Evolutionary conservation across 371 early-diverging fungal species (phyloP), one percentile per base, ranked within the genome.

Genomic region (Mortierella sp.): DNA sequence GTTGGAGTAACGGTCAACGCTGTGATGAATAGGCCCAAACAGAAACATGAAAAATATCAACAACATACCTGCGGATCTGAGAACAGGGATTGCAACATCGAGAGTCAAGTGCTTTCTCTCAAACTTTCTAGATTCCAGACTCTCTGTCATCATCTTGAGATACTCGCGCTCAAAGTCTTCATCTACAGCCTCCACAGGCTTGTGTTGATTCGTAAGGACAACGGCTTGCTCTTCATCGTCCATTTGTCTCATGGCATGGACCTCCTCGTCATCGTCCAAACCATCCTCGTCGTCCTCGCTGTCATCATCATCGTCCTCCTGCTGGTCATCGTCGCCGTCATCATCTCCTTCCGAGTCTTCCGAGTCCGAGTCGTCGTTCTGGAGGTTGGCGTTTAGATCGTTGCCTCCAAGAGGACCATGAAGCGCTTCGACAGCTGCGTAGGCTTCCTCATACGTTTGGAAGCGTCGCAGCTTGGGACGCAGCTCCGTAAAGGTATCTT

Each of bases 1-100:
- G 1, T 48, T 32, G n/a, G 11, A 12, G 1, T 55, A n/a, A 21
- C 27, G 27, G n/a, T 54, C 32, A 51, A 46, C n/a, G 14, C 60
- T 32, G 27, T 11, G 11, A 35, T 75, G 35, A 56, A 58, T 4
- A n/a, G 35, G 43, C 51, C 71, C n/a, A 70, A 29, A 10, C 32
- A 51, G 14, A 43, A 41, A 21, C 49, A 21, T 18, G 55, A 38
- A 35, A 10, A 14, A 0, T 10, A 1, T 16, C 51, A 3, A 43
- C 49, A 4, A 27, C 51, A 14, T 75, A 72, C 94, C 93, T 56
- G 91, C 79, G 68, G 86, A 84, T 29, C 93, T 83, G 56, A 93
- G 88, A 88, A 94, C 90, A 4, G 97, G 97, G 78, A 97, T 95
- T 16, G 97, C 92, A 10, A 95, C 95, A 89, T 97, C 97, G 70